Base-by-base conservation (phyloP, 169 alveolate species). In the Cryptosporidium felis region DNA sequence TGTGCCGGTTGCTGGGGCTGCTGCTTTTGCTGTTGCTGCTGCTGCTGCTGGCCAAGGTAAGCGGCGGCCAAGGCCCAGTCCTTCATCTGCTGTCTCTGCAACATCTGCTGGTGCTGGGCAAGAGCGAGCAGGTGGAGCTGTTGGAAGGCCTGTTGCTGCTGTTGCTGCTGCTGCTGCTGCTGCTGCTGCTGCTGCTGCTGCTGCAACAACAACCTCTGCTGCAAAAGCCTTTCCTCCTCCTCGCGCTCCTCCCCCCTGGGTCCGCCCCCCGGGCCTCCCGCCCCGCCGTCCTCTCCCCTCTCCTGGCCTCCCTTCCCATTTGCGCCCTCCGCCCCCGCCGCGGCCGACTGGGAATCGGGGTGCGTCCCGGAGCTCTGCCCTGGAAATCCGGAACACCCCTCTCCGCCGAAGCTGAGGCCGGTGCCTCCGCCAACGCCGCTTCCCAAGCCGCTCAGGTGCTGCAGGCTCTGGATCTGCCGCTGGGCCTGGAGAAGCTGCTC, bases 61-160 rank as follows among this genome's bases (percentile, higher is more conserved):
- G 66, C 58, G 10, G 66, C 40, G 40, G 63, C 66, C 46, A 74
- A 49, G 2, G 74, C 66, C 66, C 63, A 51, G 18, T 74, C 82
- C 38, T 74, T 74, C 32, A 74, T 74, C 40, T 74, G 60, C 61
- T 74, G 82, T 21, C 66, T 74, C n/a, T 74, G 82, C 14, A 74
- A 10, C 58, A 53, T 74, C 30, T 74, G 82, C 2, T 56, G 62
- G 3, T 67, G 82, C 42, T 74, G 82, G 23, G 66, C 59, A 3
- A 74, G 3, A 5, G 82, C 63, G 16, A 51, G 61, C n/a, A 74
- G 45, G 28, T 74, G 82, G 26, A 74, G 45, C 6, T 74, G 82
- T 14, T 74, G 65, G 21, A 32, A 45, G 23, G 49, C 21, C 14
- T 66, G 51, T 4, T 63, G 80, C 3, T 63, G 80, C 5, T 30